Conservation (phyloP, 2,329 filamentous ascomycete species). For the Colletotrichum musae region DNA sequence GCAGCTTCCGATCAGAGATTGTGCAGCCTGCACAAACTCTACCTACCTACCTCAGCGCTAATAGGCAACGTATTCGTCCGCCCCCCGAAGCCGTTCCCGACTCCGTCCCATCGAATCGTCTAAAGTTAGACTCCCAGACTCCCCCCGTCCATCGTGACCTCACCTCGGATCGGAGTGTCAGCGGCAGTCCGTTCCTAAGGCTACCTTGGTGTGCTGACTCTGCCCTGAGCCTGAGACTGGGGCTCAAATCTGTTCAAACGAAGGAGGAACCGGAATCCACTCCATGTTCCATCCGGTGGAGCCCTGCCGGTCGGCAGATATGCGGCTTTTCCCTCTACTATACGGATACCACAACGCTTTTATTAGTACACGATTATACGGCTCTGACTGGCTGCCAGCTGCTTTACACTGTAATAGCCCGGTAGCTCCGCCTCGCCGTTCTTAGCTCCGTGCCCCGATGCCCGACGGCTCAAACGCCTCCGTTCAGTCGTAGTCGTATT, state of each 20-base stretch:
- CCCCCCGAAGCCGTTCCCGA: too few species aligned
- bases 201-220: too few species aligned
- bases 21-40: conserved; percentile 16
- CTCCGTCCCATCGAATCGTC: background rate
- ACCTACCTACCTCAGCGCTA: too few species aligned
- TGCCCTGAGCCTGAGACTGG: too few species aligned
- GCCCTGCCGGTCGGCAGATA: conserved; percentile 19
- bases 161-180: background rate
- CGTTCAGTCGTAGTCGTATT: conserved; percentile 11
- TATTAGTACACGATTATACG: background rate
- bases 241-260: too few species aligned
- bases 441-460: conserved; percentile 19
- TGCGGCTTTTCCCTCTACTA: background rate
- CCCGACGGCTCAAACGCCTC: conserved; percentile 6
- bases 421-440: conserved; percentile 3
- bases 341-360: background rate
- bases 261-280: background rate
- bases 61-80: background rate
- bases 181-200: too few species aligned
- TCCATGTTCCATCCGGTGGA: conserved; percentile 10
- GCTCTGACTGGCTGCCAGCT: conserved; percentile 5
- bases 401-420: background rate
- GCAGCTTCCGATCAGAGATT: background rate
- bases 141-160: background rate
- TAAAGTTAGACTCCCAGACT: background rate